These are phyloP conservation scores for Fusarium oligoseptatum DNA, from an alignment of 2,329 filamentous ascomycete genomes.

Conservation along the genomic window DNA sequence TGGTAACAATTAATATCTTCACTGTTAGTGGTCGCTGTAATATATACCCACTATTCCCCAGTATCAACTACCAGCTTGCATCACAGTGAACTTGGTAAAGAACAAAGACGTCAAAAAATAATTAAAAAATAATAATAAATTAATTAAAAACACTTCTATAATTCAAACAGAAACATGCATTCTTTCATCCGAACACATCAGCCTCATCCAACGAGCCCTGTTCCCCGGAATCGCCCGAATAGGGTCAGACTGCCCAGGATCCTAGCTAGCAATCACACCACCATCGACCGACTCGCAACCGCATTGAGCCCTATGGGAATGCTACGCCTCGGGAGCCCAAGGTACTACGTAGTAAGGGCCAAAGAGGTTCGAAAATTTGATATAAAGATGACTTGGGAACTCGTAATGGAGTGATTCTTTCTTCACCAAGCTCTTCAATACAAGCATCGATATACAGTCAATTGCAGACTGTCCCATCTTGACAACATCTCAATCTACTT, in stretches of 20 bases:
- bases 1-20: neutral
- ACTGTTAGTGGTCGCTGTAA: neutral
- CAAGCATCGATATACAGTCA: slow-evolving; percentile 8
- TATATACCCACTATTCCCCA: slow-evolving; percentile 6
- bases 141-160: neutral
- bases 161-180: neutral
- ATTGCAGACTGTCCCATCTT: slow-evolving; percentile 2
- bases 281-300: slow-evolving; percentile 38
- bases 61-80: slow-evolving; percentile 6
- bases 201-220: slow-evolving; percentile 7
- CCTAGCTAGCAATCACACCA: slow-evolving; percentile 37
- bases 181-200: neutral
- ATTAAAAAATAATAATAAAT: neutral
- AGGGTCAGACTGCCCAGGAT: slow-evolving; percentile 38
- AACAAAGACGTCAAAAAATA: neutral
- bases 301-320: slow-evolving; percentile 9
- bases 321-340: slow-evolving; percentile 25
- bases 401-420: slow-evolving; percentile 25
- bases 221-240: slow-evolving; percentile 42
- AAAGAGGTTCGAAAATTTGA: neutral
- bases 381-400: neutral
- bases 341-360: neutral
- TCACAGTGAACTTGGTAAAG: neutral
- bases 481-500: neutral
- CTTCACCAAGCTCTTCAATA: slow-evolving; percentile 20